phyloP scores from a whole-genome alignment of 148 eudicot species.

The Dianthus caryophyllus region DNA sequence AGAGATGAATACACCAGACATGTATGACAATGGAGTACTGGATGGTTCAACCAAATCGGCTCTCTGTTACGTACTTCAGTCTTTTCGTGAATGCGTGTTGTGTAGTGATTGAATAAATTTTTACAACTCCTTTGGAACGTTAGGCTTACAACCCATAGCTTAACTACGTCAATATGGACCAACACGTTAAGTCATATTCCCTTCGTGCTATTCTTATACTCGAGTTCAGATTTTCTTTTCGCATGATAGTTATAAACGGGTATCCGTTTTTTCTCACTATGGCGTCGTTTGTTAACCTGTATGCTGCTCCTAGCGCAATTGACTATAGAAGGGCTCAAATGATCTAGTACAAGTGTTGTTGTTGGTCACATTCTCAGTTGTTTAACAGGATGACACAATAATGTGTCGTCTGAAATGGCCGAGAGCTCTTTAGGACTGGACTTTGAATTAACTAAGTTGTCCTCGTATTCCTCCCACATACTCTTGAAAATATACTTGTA shows the following conservation, averaged over 20 bases:
- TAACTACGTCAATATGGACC: not conserved
- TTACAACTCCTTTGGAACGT: not conserved
- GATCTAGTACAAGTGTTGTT: not conserved
- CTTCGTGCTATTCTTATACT: not conserved
- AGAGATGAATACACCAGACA: not conserved
- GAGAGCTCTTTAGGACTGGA: not conserved
- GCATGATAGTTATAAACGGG: not conserved
- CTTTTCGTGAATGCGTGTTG: not conserved
- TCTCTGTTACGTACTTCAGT: not conserved
- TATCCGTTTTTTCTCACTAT: not conserved
- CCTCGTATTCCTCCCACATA: not conserved
- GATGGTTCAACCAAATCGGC: not conserved
- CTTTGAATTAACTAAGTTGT: not conserved
- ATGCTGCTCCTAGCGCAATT: not conserved
- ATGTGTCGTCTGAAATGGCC: not conserved
- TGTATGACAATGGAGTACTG: not conserved
- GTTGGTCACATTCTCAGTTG: not conserved
- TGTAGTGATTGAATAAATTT: not conserved
- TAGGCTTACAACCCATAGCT: not conserved
- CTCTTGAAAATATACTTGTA: not conserved
- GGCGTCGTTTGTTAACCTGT: not conserved
- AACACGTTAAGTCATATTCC: not conserved
- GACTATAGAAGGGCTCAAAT: not conserved
- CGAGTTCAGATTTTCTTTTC: not conserved
- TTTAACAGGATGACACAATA: not conserved